phyloP scores from a whole-genome alignment of 1,139 yeast genomes.

The Pichia sp. region DNA sequence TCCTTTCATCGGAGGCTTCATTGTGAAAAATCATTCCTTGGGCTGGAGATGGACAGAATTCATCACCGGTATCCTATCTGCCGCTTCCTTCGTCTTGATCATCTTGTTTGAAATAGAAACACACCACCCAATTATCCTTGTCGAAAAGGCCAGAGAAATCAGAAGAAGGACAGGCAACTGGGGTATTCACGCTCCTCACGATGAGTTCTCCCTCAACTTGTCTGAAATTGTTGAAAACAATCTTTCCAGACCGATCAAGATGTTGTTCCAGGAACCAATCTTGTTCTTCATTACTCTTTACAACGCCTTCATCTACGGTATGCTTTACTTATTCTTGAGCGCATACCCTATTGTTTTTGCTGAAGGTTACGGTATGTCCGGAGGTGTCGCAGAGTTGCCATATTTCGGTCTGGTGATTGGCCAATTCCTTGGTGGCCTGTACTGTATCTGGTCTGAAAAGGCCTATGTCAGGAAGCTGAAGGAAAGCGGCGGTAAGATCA shows the following conservation, averaged over 20 bases:
- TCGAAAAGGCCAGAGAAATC: constrained; percentile 55
- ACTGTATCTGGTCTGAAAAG: constrained; percentile 36
- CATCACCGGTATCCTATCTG: constrained; percentile 58
- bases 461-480: constrained; percentile 39
- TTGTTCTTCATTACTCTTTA: constrained; percentile 64
- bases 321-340: constrained; percentile 69
- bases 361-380: constrained; percentile 53
- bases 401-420: constrained; percentile 62
- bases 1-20: constrained; percentile 69
- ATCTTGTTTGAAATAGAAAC: constrained; percentile 56
- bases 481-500: constrained; percentile 52
- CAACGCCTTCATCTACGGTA: constrained; percentile 81
- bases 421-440: constrained; percentile 51
- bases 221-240: constrained; percentile 67
- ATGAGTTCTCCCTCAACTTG: constrained; percentile 41
- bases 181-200: constrained; percentile 85
- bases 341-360: constrained; percentile 75
- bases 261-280: constrained; percentile 73
- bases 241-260: constrained; percentile 61
- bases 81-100: constrained; percentile 37
- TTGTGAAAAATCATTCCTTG: constrained; percentile 45
- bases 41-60: constrained; percentile 81
- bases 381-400: constrained; percentile 60
- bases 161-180: constrained; percentile 62
- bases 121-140: constrained; percentile 55